Evolutionary conservation across 495 filamentous ascomycete genomes (phyloP).

Genomic region (Pyrenula aspistea): DNA sequence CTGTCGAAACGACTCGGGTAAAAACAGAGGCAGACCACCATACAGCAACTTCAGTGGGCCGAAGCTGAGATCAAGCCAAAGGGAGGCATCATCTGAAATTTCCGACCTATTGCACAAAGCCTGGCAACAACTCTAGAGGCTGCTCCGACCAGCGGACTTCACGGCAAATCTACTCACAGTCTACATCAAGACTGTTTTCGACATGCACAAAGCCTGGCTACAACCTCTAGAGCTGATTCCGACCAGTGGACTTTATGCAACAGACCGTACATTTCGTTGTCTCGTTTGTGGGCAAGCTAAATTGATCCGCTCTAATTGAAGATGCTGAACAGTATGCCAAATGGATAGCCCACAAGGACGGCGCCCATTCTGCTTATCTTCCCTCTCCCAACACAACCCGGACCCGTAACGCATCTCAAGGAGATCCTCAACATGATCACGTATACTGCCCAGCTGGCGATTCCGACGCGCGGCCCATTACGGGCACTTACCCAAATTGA

Average conservation of each 20-base stretch:
- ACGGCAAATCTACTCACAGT: slow-evolving; percentile 28
- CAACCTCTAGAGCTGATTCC: slow-evolving; percentile 25
- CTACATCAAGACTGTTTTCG: too few relatives aligned
- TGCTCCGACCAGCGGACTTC: slow-evolving; percentile 26
- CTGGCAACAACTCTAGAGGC: slow-evolving; percentile 9
- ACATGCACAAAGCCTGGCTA: slow-evolving; percentile 15
- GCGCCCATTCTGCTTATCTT: slow-evolving; percentile 24
- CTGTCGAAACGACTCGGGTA: slow-evolving; percentile 28
- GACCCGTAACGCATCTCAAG: slow-evolving; percentile 17
- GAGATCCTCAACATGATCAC: slow-evolving; percentile 26
- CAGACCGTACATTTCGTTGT: slow-evolving; percentile 23
- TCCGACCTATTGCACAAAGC: slow-evolving; percentile 8
- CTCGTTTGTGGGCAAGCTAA: slow-evolving; percentile 13
- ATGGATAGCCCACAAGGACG: slow-evolving; percentile 17
- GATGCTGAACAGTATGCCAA: slow-evolving; percentile 16
- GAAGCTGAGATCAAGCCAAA: slow-evolving; percentile 23
- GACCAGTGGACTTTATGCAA: slow-evolving; percentile 29
- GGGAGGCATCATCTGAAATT: slow-evolving; percentile 24
- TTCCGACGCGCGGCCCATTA: slow-evolving; percentile 31
- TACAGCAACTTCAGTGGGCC: slow-evolving; percentile 11
- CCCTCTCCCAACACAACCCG: slow-evolving; percentile 15
- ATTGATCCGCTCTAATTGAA: slow-evolving; percentile 14
- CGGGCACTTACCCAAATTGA: slow-evolving; percentile 13
- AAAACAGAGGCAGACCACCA: slow-evolving; percentile 9
- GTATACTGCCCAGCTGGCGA: slow-evolving; percentile 29